Evolutionary conservation across 2,329 filamentous ascomycete genomes (phyloP).

Genomic region (Aspergillus ochraceoroseus): DNA sequence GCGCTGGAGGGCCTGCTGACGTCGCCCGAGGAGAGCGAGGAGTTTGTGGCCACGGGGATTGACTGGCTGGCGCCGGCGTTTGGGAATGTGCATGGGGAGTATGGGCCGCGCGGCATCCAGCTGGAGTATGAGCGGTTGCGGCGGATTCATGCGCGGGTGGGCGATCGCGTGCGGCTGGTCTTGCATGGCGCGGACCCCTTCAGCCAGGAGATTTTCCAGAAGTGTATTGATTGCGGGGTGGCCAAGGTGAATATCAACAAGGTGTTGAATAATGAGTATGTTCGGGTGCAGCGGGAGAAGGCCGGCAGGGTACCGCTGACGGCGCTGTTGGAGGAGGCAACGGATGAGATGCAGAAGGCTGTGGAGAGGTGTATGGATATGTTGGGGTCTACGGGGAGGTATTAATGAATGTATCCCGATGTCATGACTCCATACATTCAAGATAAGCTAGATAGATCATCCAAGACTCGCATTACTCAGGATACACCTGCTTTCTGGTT

Average conservation of each 20-base stretch:
- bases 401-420: conserved; percentile 10
- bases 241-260: conserved; percentile 58
- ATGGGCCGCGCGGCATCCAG: conserved; percentile 60
- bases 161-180: conserved; percentile 49
- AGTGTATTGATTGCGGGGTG: conserved; percentile 53
- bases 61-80: conserved; percentile 71
- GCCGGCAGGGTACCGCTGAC: conserved; percentile 52
- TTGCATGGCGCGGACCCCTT: conserved; percentile 58
- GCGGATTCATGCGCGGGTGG: conserved; percentile 48
- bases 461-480: too few species aligned
- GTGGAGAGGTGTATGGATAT: conserved; percentile 56
- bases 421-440: neutral
- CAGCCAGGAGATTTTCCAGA: conserved; percentile 50
- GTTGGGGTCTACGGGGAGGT: conserved; percentile 40
- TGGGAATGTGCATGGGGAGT: conserved; percentile 71
- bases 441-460: too few species aligned
- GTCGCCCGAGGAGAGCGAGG: conserved; percentile 62
- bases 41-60: conserved; percentile 67
- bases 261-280: conserved; percentile 52
- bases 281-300: conserved; percentile 46
- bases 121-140: conserved; percentile 56
- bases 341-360: conserved; percentile 51
- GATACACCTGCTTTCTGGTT: too few species aligned
- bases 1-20: conserved; percentile 61
- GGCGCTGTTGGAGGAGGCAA: conserved; percentile 52